Conservation (phyloP, 805 yeast species). For the Metschnikowia cubensis region DNA sequence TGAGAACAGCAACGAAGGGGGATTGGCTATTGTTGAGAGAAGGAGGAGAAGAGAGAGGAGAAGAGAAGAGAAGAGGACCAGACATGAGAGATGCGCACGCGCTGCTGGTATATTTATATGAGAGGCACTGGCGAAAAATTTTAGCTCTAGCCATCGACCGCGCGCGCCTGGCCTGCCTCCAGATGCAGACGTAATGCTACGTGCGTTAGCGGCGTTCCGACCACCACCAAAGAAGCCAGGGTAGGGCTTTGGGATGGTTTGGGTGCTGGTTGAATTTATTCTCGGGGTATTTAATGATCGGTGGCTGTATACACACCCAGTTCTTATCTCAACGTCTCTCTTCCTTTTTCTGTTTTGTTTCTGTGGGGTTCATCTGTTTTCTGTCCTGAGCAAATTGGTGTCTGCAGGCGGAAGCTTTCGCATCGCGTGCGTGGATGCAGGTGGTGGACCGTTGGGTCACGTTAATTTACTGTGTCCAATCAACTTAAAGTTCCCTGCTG, state of each 20-base stretch:
- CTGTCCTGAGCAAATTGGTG: background rate
- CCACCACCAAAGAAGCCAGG: no score
- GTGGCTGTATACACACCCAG: no score
- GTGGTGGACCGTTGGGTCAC: background rate
- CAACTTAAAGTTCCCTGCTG: background rate
- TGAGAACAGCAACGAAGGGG: conserved; percentile 19
- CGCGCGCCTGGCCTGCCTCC: conserved; percentile 6
- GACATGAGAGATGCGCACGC: conserved; percentile 6
- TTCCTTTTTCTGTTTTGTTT: no score
- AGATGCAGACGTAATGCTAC: conserved; percentile 11
- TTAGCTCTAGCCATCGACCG: conserved; percentile 3
- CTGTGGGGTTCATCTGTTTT: no score
- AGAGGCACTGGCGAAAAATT: conserved; percentile 7
- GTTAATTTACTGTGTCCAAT: background rate
- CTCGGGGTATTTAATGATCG: no score
- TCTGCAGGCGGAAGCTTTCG: background rate
- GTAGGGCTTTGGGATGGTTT: no score
- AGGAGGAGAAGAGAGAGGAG: conserved; percentile 26
- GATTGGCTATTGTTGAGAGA: conserved; percentile 32
- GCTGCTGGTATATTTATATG: conserved; percentile 12
- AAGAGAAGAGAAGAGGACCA: conserved; percentile 5
- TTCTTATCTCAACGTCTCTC: no score
- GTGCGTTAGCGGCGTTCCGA: conserved; percentile 10
- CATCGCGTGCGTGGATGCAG: background rate
- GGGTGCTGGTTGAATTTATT: no score